Evolutionary conservation across 164 flowering plant genomes (phyloP), one percentile per base, ranked within the genome.

Genomic region (Nelumbo lutea): DNA sequence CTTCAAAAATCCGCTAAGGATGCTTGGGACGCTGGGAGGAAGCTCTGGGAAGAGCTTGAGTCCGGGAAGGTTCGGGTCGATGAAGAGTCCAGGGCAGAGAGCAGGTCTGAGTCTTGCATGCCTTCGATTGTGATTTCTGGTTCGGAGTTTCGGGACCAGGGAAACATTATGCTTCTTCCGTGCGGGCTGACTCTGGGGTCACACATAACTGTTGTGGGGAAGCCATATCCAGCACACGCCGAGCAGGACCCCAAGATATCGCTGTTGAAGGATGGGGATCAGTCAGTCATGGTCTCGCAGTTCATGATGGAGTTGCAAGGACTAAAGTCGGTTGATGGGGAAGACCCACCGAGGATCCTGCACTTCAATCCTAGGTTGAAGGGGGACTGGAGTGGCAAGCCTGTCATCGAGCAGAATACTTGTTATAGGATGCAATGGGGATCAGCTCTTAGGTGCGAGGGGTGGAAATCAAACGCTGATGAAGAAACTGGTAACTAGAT

Each of bases 381-480:
- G 59, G 91, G 91, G 55, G 91, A 87, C 74, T 87, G 87, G 87
- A 87, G 89, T 66, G 79, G 84, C 27, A 83, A 76, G 72, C 87
- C 91, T 6, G 89, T 87, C n/a, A 83, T 87, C 38, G 73, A 79
- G 75, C 83, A 78, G 66, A 87, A 87, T 68, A 87, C 88, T 57
- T 87, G 90, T 40, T 87, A 85, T 63, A 73, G 88, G 68, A 80
- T 80, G 88, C 90, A 87, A 65, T 87, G 90, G 90, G 90, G 87
- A 0, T 65, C 83, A 0, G 79, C 80, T 0, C 72, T 70, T 61
- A 75, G 90, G 42, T 87, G 90, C 45, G 87, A 85, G 5, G 90
- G 90, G 1, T 83, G 85, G 86, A 72, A 65, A 74, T 85, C 88
- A 6, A 77, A 72, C 72, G 82, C 87, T 44, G 86, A 85, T 58